Base-by-base conservation (phyloP, 2,329 filamentous ascomycete genomes). In the Tolypocladium cylindrosporum region DNA sequence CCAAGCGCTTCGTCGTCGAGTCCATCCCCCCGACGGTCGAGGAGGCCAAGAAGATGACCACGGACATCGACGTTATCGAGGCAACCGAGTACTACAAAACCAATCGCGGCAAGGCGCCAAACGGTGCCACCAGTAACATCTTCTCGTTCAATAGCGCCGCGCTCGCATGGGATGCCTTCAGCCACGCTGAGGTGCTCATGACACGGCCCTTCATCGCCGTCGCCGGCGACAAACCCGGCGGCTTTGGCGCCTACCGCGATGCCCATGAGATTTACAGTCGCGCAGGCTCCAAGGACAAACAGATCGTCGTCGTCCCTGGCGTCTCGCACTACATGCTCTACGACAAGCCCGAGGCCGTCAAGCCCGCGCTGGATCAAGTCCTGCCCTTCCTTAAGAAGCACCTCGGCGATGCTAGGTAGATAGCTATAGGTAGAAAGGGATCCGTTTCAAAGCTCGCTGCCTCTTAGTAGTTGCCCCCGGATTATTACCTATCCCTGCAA, bases 61-160 rank as follows among this genome's bases (percentile, higher is more conserved):
- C 40, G 11, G 54, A 56, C 24, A 34, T 43, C 24, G 57, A 59
- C 24, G 21, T 57, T 14, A 19, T 34, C 34, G 50, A 61, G 31
- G 57, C 59, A 0, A 58, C 59, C 0, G 57, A 59, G 0, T 61
- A 61, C 53, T 61, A 61, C 55, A 58, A 39, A 37, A 61, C 57
- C 40, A 40, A 41, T 14, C 56, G 59, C 19, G 59, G 48, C 19
- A 8, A 41, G 19, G 48, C 54, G 11, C 24, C 40, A 4, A 56
- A 58, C 14, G 59, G 54, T 21, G 41, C 53, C 43, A 39, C 51
- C 34, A 56, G 43, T 27, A 57, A 55, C 2, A 37, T 59, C n/a
- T 45, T 59, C 16, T 58, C 55, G 24, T 55, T 56, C 39, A 50
- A 48, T 24, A 58, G 57, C 43, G 40, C 57, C 8, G 52, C 57